A percentile compares a stretch with the other conserved stretches of the same genome.
phyloP scores from a whole-genome alignment of 2,329 filamentous ascomycete species.

The Penicillium italicum region DNA sequence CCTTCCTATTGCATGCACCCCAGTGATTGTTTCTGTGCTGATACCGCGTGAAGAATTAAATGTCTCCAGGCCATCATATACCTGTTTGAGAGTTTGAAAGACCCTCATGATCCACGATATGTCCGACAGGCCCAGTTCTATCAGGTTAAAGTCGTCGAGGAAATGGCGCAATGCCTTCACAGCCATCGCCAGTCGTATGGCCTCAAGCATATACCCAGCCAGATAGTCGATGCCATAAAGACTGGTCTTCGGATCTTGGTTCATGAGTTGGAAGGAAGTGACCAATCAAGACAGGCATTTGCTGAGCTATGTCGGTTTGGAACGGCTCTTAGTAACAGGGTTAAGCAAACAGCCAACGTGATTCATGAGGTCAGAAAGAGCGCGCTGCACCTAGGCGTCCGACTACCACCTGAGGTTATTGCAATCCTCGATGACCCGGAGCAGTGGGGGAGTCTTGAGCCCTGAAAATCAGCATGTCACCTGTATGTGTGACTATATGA shows the following conservation, averaged over 20 bases:
- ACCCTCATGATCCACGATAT: constrained; percentile 15
- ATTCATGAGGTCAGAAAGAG: constrained; percentile 23
- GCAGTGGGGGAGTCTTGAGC: constrained; percentile 4
- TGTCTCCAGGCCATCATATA: constrained; percentile 26
- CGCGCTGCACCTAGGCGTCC: constrained; percentile 11
- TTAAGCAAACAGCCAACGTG: constrained; percentile 21
- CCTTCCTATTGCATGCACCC: not conserved
- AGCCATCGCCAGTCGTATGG: constrained; percentile 29
- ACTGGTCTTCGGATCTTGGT: constrained; percentile 23
- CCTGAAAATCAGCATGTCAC: not conserved
- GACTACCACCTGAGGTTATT: constrained; percentile 23
- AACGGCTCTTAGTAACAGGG: constrained; percentile 24
- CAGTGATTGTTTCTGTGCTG: constrained; percentile 4
- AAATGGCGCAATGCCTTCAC: constrained; percentile 28
- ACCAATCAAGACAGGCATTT: constrained; percentile 25
- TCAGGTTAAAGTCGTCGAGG: constrained; percentile 22
- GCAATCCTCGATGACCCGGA: constrained; percentile 20
- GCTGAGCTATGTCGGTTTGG: constrained; percentile 28
- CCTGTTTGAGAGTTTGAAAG: constrained; percentile 26
- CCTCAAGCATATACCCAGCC: constrained; percentile 28
- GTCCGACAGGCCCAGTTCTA: constrained; percentile 11
- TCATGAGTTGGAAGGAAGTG: constrained; percentile 17
- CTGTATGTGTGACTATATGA: not conserved
- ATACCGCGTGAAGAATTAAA: constrained; percentile 24
- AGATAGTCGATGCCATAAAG: constrained; percentile 26